Evolutionary conservation across 1,139 yeast genomes (phyloP), one percentile per base, ranked within the genome.

Genomic region (Magnusiomyces tetraspermus): DNA sequence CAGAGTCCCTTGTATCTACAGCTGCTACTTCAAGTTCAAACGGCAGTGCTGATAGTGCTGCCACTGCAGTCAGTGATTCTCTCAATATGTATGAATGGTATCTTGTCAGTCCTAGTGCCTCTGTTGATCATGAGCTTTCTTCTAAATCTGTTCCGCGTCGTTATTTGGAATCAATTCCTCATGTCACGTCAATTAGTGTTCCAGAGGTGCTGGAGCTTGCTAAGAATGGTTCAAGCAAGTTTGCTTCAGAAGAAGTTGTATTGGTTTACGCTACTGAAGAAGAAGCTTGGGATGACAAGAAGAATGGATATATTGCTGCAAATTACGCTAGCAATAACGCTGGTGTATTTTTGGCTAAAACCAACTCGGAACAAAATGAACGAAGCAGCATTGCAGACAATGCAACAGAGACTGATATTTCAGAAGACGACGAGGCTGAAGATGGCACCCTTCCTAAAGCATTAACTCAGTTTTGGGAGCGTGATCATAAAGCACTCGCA

Each of bases 221-320:
- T 13, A 55, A 59, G 46, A 53, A 51, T 10, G 67, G 67, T 10
- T 60, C 66, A 1, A 44, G 50, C 4, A 53, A 53, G 10, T 61
- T 51, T 49, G 49, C 55, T 8, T 58, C 61, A 55, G 63, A 60
- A 46, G 65, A 62, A 37, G 65, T 61, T 4, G 53, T 57, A 19
- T 55, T 60, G 11, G 40, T 63, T 13, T 63, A 63, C 53, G 64
- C 64, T 13, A 60, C 59, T 21, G 59, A 58, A 10, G 52, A 45
- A 6, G 42, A 53, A 45, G 66, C 67, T 8, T 49, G 58, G 47
- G 55, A 59, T 42, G 22, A 17, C n/a, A 44, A 54, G 15, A 44
- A 51, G 22, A 58, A 60, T 46, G 33, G 51, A 2, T 36, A 13
- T 36, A 36, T 13, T n/a, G 40, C 19, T 36, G 11, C 33, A 8